Base-by-base conservation (phyloP, 78 protist species). In the Pelomyxa schiedti region DNA sequence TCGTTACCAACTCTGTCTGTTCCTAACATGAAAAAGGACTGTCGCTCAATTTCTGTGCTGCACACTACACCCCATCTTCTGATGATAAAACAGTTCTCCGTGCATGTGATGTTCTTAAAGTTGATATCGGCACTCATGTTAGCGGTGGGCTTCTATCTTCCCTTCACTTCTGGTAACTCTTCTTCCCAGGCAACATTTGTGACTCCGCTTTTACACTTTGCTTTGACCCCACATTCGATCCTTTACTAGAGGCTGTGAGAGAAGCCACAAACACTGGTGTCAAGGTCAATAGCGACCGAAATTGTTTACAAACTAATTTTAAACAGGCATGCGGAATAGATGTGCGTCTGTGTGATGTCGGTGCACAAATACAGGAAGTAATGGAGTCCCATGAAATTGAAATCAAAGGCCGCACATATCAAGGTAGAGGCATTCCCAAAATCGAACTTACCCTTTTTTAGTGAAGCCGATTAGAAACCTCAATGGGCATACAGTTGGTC, bases 31-130 rank as follows among this genome's bases (percentile, higher is more conserved):
- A n/a, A n/a, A n/a, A n/a, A n/a, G n/a, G n/a, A n/a, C 58, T 47
- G 58, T 24, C 32, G 32, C 32, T 97, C 73, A 95, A 97, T 80
- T 71, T 89, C 73, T 74, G 71, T 26, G 99, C 99, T 0, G 99
- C 99, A 28, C 99, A 97, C 81, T 96, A 42, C 52, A 95, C 99
- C 35, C 99, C 99, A 42, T 96, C 95, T 75, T n/a, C 92, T 0
- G 99, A 98, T 9, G 99, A 97, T 83, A 89, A 86, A 75, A 93
- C 96, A 1, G 93, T 95, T 24, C 83, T 97, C 72, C 72, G 82
- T 73, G 32, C 92, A 63, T 93, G 80, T 67, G 98, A 95, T 75
- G 96, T 97, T 32, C 40, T 90, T 77, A 97, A 97, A 89, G 73
- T 97, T 37, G 99, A 97, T 75, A 94, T 97, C 70, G 99, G 99